Percentiles rank a stretch among this genome's conserved stretches.
Conservation (phyloP, 495 filamentous ascomycete species). For the Umbilicaria muhlenbergii region DNA sequence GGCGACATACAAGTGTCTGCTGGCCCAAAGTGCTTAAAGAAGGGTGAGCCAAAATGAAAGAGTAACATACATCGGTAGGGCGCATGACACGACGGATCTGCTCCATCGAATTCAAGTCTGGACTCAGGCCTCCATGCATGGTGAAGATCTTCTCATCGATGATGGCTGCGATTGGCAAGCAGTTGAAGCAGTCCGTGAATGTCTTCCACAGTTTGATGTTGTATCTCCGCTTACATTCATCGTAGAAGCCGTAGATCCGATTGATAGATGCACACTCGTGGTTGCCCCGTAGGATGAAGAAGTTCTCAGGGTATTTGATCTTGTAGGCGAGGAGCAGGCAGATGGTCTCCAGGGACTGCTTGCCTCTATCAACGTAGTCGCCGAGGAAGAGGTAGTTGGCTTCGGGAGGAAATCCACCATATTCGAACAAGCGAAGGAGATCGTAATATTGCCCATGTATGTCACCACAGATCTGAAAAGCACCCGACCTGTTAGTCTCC, state of each 20-base stretch:
- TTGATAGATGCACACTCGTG: slow-evolving; percentile 99
- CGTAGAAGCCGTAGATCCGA: slow-evolving; percentile 99
- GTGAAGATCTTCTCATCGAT: slow-evolving; percentile 99
- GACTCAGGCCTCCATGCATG: slow-evolving; percentile 96
- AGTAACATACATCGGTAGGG: slow-evolving; percentile 76
- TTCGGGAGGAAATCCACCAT: slow-evolving; percentile 95
- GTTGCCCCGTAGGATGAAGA: slow-evolving; percentile 97
- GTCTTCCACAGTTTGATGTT: slow-evolving; percentile 99
- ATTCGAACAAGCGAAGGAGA: slow-evolving; percentile 92
- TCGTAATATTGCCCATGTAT: slow-evolving; percentile 99
- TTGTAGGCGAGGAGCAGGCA: slow-evolving; percentile 97
- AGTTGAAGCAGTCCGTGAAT: slow-evolving; percentile 99
- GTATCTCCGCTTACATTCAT: slow-evolving; percentile 97
- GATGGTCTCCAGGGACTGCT: slow-evolving; percentile 98
- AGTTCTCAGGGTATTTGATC: slow-evolving; percentile 99
- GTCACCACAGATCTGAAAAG: slow-evolving; percentile 83
- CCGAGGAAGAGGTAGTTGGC: slow-evolving; percentile 99
- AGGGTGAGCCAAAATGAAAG: slow-evolving; percentile 3
- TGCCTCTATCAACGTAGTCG: slow-evolving; percentile 97
- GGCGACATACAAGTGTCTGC: slow-evolving; percentile 12
- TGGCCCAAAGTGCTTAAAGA: slow-evolving; percentile 8
- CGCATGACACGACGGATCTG: slow-evolving; percentile 98
- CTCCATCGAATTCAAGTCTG: slow-evolving; percentile 98
- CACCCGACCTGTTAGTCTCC: background rate
- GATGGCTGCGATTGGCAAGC: slow-evolving; percentile 96